These are phyloP conservation scores for Amniculicola lignicola DNA, from an alignment of 495 filamentous ascomycete species.

Conservation along the genomic window DNA sequence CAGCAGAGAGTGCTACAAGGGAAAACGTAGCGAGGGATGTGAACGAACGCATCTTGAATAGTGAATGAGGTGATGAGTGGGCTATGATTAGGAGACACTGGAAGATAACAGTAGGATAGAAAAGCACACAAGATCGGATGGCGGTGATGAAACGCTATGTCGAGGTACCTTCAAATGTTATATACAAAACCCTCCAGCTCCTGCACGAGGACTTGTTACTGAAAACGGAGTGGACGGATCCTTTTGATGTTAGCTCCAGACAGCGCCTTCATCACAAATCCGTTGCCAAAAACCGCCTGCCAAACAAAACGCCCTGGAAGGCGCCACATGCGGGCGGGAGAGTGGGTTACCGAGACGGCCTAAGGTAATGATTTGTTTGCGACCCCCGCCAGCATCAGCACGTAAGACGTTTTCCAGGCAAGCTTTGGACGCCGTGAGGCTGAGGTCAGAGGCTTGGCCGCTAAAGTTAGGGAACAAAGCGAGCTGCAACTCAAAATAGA, in stretches of 20 bases:
- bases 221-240: too few species aligned
- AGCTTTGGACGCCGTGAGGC: slow-evolving; percentile 12
- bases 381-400: neutral
- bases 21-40: slow-evolving; percentile 14
- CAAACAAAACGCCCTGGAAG: neutral
- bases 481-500: slow-evolving; percentile 12
- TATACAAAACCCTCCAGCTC: too few species aligned
- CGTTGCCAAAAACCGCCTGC: slow-evolving; percentile 9
- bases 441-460: slow-evolving; percentile 13
- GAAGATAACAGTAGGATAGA: neutral
- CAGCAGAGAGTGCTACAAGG: slow-evolving; percentile 10
- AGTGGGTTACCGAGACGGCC: slow-evolving; percentile 2
- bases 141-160: too few species aligned
- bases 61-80: neutral
- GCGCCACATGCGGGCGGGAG: neutral
- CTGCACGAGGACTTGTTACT: too few species aligned
- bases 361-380: neutral
- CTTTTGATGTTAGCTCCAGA: too few species aligned
- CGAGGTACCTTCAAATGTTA: too few species aligned
- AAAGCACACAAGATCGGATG: neutral
- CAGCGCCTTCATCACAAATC: slow-evolving; percentile 13
- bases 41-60: slow-evolving; percentile 21
- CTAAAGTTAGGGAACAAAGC: slow-evolving; percentile 2
- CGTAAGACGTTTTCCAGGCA: too few species aligned
- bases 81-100: neutral